Percentiles rank a stretch among this genome's conserved stretches.
phyloP scores from a whole-genome alignment of 1,284 basidiomycete genomes.

The Malassezia equina region DNA sequence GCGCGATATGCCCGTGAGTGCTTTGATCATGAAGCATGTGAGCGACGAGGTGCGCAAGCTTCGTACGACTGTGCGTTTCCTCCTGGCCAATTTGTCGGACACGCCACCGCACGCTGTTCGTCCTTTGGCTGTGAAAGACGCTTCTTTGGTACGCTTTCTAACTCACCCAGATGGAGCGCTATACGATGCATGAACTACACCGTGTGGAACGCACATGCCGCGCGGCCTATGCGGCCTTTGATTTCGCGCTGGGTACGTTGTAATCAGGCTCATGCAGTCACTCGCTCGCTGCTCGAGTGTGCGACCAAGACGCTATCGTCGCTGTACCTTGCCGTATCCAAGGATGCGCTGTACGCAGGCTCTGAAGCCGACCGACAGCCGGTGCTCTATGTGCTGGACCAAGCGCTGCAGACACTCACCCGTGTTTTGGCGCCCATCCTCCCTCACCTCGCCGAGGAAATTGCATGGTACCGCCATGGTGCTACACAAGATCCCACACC shows the following conservation, averaged over 20 bases:
- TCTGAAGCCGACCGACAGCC: slow-evolving; percentile 57
- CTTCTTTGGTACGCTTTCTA: neutral
- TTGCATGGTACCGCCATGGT: slow-evolving; percentile 54
- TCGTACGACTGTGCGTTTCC: slow-evolving; percentile 77
- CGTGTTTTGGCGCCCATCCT: slow-evolving; percentile 73
- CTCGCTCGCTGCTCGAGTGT: slow-evolving; percentile 50
- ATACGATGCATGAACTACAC: slow-evolving; percentile 73
- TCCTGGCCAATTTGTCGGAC: slow-evolving; percentile 60
- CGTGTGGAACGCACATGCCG: slow-evolving; percentile 60
- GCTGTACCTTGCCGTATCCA: slow-evolving; percentile 78
- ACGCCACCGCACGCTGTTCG: neutral
- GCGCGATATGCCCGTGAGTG: slow-evolving; percentile 75
- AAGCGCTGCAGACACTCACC: slow-evolving; percentile 63
- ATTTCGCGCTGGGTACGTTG: slow-evolving; percentile 69
- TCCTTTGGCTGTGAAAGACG: neutral
- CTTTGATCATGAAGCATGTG: slow-evolving; percentile 65
- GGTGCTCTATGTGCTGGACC: slow-evolving; percentile 62
- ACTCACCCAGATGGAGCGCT: slow-evolving; percentile 50
- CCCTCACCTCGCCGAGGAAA: slow-evolving; percentile 85
- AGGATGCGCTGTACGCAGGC: slow-evolving; percentile 69
- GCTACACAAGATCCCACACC: slow-evolving; percentile 24
- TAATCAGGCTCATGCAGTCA: slow-evolving; percentile 37
- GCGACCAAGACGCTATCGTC: slow-evolving; percentile 53
- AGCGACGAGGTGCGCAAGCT: slow-evolving; percentile 73
- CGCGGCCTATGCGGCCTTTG: slow-evolving; percentile 63